phyloP scores from a whole-genome alignment of 257 asterid species.

The Solanum chaucha region DNA sequence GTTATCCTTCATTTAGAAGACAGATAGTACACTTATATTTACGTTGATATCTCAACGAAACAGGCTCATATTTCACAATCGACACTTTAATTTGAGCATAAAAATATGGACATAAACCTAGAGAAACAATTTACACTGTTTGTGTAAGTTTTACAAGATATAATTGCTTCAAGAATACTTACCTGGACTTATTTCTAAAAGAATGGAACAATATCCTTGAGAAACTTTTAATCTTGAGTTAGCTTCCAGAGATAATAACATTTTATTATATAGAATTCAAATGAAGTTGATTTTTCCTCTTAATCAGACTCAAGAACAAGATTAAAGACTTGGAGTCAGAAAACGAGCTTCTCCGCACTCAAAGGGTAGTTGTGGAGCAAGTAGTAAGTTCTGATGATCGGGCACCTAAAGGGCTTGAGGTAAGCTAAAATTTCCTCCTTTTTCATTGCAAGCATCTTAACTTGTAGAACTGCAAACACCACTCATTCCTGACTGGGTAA shows the following conservation, averaged over 20 bases:
- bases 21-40: background rate
- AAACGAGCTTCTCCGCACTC: constrained; percentile 46
- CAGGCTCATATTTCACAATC: background rate
- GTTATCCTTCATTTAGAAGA: background rate
- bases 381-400: constrained; percentile 31
- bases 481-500: constrained; percentile 7
- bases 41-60: background rate
- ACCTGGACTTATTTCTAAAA: background rate
- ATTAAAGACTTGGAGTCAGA: constrained; percentile 69
- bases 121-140: background rate
- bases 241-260: background rate
- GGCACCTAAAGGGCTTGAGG: constrained; percentile 31
- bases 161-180: background rate
- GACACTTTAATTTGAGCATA: background rate
- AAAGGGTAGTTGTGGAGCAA: constrained; percentile 39
- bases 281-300: constrained; percentile 1
- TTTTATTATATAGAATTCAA: background rate
- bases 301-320: constrained; percentile 52
- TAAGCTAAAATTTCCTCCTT: constrained; percentile 5
- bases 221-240: background rate
- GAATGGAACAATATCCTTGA: background rate
- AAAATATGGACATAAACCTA: background rate
- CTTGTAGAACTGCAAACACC: background rate
- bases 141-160: background rate
- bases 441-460: background rate